phyloP scores from a whole-genome alignment of 2,329 filamentous ascomycete genomes.

The Fusarium pseudocircinatum region DNA sequence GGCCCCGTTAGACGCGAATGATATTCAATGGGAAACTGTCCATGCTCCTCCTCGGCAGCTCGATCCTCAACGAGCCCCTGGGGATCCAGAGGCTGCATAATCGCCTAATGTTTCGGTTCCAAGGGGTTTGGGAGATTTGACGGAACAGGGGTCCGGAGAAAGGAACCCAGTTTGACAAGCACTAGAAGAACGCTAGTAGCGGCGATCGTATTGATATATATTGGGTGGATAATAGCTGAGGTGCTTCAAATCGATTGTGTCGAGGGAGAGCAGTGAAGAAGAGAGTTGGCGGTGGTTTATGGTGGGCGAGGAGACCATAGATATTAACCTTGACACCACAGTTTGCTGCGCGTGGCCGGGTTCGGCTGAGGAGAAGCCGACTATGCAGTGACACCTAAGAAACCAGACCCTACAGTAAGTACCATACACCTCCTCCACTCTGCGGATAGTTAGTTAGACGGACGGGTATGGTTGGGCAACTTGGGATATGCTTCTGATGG shows the following conservation, averaged over 20 bases:
- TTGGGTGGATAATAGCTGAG: neutral
- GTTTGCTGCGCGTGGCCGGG: slow-evolving; percentile 34
- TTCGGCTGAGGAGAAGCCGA: slow-evolving; percentile 25
- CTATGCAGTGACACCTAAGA: neutral
- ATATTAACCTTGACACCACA: slow-evolving; percentile 10
- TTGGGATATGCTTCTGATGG: neutral
- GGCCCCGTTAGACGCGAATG: slow-evolving; percentile 35
- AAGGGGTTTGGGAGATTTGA: slow-evolving; percentile 39
- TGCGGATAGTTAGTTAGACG: neutral
- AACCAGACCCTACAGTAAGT: neutral
- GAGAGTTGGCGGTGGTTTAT: slow-evolving; percentile 1
- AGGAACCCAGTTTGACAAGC: slow-evolving; percentile 28
- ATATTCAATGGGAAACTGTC: slow-evolving; percentile 37
- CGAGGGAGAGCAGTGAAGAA: neutral
- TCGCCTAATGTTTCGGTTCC: slow-evolving; percentile 43
- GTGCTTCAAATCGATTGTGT: neutral
- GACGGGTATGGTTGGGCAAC: slow-evolving; percentile 12
- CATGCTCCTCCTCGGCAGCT: slow-evolving; percentile 23
- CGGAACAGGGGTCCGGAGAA: slow-evolving; percentile 35
- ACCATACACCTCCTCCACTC: neutral
- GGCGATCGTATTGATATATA: slow-evolving; percentile 17
- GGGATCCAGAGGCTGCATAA: slow-evolving; percentile 43
- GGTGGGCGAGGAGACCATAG: slow-evolving; percentile 8
- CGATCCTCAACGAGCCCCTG: slow-evolving; percentile 37
- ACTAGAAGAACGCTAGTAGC: slow-evolving; percentile 23